phyloP scores from a whole-genome alignment of 768 basidiomycete genomes.

The Boletus huronensis region DNA sequence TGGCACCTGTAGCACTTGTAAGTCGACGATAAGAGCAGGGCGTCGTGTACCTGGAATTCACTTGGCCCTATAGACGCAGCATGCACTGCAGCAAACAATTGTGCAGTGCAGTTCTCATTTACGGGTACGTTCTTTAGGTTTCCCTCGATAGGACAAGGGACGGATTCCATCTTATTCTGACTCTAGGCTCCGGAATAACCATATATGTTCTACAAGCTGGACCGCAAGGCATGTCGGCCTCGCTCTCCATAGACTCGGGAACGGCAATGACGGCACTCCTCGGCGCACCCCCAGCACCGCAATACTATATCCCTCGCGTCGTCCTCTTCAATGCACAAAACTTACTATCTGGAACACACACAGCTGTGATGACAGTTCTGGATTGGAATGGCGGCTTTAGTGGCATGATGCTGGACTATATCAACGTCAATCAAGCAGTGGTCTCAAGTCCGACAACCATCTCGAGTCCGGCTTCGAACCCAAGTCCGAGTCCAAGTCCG shows the following conservation, averaged over 20 bases:
- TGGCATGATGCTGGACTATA: slow-evolving; percentile 31
- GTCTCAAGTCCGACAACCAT: slow-evolving; percentile 8
- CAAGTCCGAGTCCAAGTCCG: not conserved
- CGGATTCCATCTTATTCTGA: not conserved
- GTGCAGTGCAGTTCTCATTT: slow-evolving; percentile 25
- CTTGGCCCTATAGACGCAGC: slow-evolving; percentile 17
- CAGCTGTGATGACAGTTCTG: slow-evolving; percentile 22
- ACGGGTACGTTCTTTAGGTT: slow-evolving; percentile 10
- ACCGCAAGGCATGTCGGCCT: slow-evolving; percentile 26
- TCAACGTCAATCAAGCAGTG: slow-evolving; percentile 21
- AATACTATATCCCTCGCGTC: slow-evolving; percentile 24
- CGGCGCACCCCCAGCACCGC: slow-evolving; percentile 19
- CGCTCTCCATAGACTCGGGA: slow-evolving; percentile 25
- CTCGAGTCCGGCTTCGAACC: not conserved
- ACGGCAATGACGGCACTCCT: slow-evolving; percentile 22
- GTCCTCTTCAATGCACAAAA: slow-evolving; percentile 21
- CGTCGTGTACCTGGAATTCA: not conserved
- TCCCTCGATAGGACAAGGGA: not conserved
- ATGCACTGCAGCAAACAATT: slow-evolving; percentile 22
- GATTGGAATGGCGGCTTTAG: slow-evolving; percentile 26
- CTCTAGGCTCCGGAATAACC: slow-evolving; percentile 26
- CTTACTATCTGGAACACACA: slow-evolving; percentile 22
- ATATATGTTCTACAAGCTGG: slow-evolving; percentile 30
- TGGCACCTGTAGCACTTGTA: slow-evolving; percentile 20
- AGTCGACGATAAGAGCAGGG: not conserved